A percentile compares a stretch with the other conserved stretches of the same genome.
These are phyloP conservation scores for Solanum bukasovii DNA, from an alignment of 257 asterid genomes.

Conservation along the genomic window DNA sequence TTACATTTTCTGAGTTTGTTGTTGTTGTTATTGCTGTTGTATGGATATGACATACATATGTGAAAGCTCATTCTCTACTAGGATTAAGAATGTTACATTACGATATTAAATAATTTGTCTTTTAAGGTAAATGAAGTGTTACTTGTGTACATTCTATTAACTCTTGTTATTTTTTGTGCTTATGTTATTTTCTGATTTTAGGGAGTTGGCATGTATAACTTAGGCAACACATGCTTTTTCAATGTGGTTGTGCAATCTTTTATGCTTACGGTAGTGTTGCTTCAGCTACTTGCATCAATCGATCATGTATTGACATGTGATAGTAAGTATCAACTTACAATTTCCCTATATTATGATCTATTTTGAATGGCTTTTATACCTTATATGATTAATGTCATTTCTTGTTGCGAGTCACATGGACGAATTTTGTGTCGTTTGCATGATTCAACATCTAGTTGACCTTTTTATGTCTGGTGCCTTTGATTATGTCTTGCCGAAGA, in stretches of 20 bases:
- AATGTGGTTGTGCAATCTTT: conserved; percentile 78
- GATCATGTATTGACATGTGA: conserved; percentile 16
- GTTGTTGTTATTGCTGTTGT: no score
- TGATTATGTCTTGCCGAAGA: conserved; percentile 24
- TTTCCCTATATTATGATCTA: neutral
- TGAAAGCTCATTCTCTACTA: no score
- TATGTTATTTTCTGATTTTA: no score
- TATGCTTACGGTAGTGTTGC: conserved; percentile 59
- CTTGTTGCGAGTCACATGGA: conserved; percentile 25
- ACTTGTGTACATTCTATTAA: neutral
- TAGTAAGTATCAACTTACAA: conserved; percentile 20
- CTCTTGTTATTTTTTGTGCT: neutral
- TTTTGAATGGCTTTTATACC: neutral
- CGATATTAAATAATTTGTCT: no score
- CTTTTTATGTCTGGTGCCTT: conserved; percentile 17
- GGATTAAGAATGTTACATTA: no score
- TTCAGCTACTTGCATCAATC: conserved; percentile 28
- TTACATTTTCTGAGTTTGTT: no score
- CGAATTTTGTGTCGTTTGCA: conserved; percentile 37
- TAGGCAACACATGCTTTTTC: conserved; percentile 82
- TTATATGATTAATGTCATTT: conserved; percentile 16
- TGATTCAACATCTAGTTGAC: conserved; percentile 33
- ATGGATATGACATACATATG: no score
- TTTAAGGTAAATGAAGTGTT: no score
- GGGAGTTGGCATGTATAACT: conserved; percentile 11